Percentiles rank a stretch among this genome's conserved stretches.
Evolutionary conservation across 345 rosid species (phyloP).

Genomic region (Salix exigua): DNA sequence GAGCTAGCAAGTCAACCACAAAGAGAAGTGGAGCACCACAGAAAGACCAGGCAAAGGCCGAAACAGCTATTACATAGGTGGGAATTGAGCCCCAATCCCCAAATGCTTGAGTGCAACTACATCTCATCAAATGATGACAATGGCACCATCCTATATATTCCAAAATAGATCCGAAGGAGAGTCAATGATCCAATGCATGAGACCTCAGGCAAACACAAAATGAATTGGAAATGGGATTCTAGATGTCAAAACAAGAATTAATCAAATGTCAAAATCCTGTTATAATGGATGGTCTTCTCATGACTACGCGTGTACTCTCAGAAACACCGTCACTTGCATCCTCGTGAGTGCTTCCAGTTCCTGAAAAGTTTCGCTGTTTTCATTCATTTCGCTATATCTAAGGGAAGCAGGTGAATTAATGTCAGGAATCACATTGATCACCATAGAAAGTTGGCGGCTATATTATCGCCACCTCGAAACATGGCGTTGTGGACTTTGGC

Average conservation of each 20-base stretch:
- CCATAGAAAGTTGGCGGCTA: background rate
- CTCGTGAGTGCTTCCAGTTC: background rate
- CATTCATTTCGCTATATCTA: background rate
- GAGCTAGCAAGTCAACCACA: background rate
- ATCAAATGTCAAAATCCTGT: background rate
- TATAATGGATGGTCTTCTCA: background rate
- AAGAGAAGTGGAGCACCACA: background rate
- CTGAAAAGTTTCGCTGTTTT: background rate
- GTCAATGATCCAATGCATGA: background rate
- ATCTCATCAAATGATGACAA: background rate
- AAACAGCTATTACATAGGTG: background rate
- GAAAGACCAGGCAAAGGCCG: too few relatives aligned
- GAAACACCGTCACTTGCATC: background rate
- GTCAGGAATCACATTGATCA: background rate
- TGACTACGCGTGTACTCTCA: background rate
- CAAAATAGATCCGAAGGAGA: background rate
- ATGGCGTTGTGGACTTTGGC: background rate
- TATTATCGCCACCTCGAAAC: background rate
- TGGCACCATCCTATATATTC: background rate
- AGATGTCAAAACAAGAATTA: background rate
- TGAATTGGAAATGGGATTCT: background rate
- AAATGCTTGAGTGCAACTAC: background rate
- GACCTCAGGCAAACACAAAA: background rate
- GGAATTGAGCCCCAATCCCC: background rate
- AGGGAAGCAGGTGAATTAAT: background rate